Conservation (phyloP, 371 early-diverging fungal species). For the Rhizomucor miehei region DNA sequence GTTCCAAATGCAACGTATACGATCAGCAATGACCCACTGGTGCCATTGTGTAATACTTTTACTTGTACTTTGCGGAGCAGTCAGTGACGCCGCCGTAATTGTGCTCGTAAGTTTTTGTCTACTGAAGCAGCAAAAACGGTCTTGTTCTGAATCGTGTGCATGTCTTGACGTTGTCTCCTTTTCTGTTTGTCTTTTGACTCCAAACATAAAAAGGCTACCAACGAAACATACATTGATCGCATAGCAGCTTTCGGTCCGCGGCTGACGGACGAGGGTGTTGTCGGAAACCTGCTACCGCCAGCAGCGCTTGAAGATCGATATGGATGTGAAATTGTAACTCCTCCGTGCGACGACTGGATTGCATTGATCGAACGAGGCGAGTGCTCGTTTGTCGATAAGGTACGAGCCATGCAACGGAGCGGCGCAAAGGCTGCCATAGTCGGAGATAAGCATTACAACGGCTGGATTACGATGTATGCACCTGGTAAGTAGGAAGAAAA, state of each 20-base stretch:
- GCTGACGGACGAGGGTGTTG: slow-evolving; percentile 35
- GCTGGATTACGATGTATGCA: slow-evolving; percentile 92
- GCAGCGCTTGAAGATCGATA: slow-evolving; percentile 12
- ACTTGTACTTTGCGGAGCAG: slow-evolving; percentile 1
- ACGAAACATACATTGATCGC: slow-evolving; percentile 60
- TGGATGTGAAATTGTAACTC: slow-evolving; percentile 33
- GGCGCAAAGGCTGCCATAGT: slow-evolving; percentile 89
- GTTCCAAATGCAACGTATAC: not conserved
- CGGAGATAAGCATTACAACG: slow-evolving; percentile 75
- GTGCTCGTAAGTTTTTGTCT: slow-evolving; percentile 7
- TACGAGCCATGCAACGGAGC: slow-evolving; percentile 81
- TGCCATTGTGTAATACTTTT: slow-evolving; percentile 6
- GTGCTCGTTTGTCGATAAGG: slow-evolving; percentile 87
- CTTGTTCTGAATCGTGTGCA: too few relatives aligned
- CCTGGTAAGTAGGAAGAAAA: slow-evolving; percentile 49
- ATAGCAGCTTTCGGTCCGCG: slow-evolving; percentile 73
- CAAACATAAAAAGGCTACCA: slow-evolving; percentile 47
- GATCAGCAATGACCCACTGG: not conserved
- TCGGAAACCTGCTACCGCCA: slow-evolving; percentile 42
- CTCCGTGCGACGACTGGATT: slow-evolving; percentile 62
- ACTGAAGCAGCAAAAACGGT: not conserved
- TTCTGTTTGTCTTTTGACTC: not conserved
- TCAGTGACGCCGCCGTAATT: slow-evolving; percentile 2
- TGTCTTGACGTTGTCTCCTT: not conserved
- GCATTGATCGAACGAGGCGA: slow-evolving; percentile 84